Evolutionary conservation across 2,329 filamentous ascomycete genomes (phyloP).

Genomic region (Neodidymelliopsis sp.): DNA sequence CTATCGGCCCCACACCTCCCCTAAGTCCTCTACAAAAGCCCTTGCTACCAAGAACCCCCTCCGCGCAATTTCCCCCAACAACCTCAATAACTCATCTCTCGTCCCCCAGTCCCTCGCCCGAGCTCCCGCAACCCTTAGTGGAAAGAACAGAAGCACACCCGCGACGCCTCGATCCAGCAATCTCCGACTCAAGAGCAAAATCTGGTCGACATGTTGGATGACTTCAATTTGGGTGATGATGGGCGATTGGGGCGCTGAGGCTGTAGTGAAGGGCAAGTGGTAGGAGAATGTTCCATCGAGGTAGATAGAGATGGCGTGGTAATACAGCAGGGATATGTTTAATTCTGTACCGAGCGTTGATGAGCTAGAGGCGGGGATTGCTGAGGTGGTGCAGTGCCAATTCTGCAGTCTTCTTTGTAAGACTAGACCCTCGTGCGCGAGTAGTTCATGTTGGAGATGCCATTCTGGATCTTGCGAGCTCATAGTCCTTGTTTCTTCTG

Average conservation of each 20-base stretch:
- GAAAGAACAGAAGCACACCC: constrained; percentile 36
- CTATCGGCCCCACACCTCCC: constrained; percentile 28
- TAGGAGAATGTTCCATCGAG: constrained; percentile 41
- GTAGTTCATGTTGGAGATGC: no score
- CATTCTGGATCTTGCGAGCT: no score
- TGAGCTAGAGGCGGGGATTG: background rate
- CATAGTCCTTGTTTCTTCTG: constrained; percentile 5
- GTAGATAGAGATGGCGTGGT: constrained; percentile 38
- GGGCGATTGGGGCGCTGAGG: constrained; percentile 22
- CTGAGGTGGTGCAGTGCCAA: constrained; percentile 17
- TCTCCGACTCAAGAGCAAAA: constrained; percentile 26
- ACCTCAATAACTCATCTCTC: constrained; percentile 18
- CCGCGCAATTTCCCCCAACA: constrained; percentile 17
- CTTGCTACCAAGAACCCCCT: constrained; percentile 31
- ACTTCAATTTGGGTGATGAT: constrained; percentile 21
- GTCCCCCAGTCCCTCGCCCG: constrained; percentile 18
- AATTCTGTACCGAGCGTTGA: constrained; percentile 19
- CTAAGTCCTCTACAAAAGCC: constrained; percentile 23
- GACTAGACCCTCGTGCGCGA: constrained; percentile 30
- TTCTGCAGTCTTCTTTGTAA: constrained; percentile 24
- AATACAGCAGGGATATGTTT: constrained; percentile 27
- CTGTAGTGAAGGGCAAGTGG: constrained; percentile 24
- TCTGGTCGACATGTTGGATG: constrained; percentile 26
- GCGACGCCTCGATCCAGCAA: constrained; percentile 27
- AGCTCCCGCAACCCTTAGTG: constrained; percentile 38